phyloP scores from a whole-genome alignment of 2,329 filamentous ascomycete species.

The Dothideomycetes sp. region DNA sequence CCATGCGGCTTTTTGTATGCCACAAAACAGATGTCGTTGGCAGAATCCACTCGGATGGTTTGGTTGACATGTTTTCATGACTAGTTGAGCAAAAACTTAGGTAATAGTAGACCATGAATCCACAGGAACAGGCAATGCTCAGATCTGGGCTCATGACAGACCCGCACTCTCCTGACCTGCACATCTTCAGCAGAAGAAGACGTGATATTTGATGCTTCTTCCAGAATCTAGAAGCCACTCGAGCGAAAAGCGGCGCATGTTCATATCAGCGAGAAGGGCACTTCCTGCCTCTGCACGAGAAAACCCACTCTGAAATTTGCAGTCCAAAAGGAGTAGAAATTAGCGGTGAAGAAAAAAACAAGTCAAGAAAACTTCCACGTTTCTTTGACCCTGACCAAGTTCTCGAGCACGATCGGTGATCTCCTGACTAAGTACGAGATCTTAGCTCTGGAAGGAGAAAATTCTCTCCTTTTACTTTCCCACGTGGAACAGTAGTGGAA shows the following conservation, averaged over 20 bases:
- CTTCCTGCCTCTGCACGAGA: no score
- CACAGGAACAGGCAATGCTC: slow-evolving; percentile 1
- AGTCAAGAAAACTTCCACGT: neutral
- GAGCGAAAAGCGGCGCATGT: no score
- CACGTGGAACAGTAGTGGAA: neutral
- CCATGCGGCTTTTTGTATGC: slow-evolving; percentile 3
- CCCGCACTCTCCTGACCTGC: slow-evolving; percentile 4
- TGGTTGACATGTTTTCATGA: slow-evolving; percentile 3
- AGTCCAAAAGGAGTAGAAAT: slow-evolving; percentile 8
- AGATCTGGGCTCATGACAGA: neutral
- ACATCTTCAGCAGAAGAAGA: no score
- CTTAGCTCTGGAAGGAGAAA: slow-evolving; percentile 1
- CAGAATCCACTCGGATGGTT: slow-evolving; percentile 6
- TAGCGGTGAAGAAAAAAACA: slow-evolving; percentile 8
- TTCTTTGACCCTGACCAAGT: slow-evolving; percentile 10
- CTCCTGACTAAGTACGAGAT: slow-evolving; percentile 1
- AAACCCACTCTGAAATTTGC: no score
- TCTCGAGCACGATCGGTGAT: slow-evolving; percentile 8
- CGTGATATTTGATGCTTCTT: neutral
- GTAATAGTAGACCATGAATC: slow-evolving; percentile 10
- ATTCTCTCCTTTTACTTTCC: slow-evolving; percentile 12
- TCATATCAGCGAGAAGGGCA: no score
- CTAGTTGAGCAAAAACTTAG: slow-evolving; percentile 1
- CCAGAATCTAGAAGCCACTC: neutral
- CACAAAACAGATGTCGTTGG: neutral